Evolutionary conservation across 352 stramenopile species (phyloP), one percentile per base, ranked within the genome.

Genomic region (Pythium dissimile): DNA sequence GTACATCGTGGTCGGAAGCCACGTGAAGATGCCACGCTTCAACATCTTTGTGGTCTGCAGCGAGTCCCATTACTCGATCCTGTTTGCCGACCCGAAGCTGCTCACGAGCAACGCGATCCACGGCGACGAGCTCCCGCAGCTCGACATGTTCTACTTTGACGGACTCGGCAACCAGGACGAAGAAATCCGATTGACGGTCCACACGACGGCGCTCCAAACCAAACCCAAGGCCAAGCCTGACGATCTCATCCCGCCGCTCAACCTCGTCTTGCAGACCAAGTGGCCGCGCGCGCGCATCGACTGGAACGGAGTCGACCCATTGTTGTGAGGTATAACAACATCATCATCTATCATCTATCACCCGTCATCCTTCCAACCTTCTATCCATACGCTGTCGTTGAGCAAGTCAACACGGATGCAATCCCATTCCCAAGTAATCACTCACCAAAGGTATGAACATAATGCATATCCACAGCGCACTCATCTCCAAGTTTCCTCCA

Each of bases 1-100:
- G 57, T 92, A 97, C 63, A 72, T 96, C 31, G 62, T 79, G 16
- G 91, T 97, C 13, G 90, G 91, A 21, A 77, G 72, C 18, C 61
- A 80, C 21, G 64, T 96, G 35, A 97, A 97, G 66, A 59, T 47
- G 8, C 91, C 90, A 1, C 45, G 54, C 18, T 71, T 77, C 34
- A 91, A 89, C 50, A 67, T 97, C 26, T 97, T 85, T 86, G 90
- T 97, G 10, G 75, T 97, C 24, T 97, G 90, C 66, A 96, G 85
- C 41, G 88, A 97, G 67, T 96, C 86, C 28, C 91, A 97, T 69
- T 97, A 97, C 73, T 95, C 89, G 23, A 85, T 96, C 32, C 59
- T 97, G 16, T 96, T 97, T 45, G 68, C 71, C 0, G 62, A 79
- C 16, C 64, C 66, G 3, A 50, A 37, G 39, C 44, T 62, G 18